A percentile compares a stretch with the other conserved stretches of the same genome.
phyloP scores from a whole-genome alignment of 106 monocot genomes.

The Dendrobium huoshanense region DNA sequence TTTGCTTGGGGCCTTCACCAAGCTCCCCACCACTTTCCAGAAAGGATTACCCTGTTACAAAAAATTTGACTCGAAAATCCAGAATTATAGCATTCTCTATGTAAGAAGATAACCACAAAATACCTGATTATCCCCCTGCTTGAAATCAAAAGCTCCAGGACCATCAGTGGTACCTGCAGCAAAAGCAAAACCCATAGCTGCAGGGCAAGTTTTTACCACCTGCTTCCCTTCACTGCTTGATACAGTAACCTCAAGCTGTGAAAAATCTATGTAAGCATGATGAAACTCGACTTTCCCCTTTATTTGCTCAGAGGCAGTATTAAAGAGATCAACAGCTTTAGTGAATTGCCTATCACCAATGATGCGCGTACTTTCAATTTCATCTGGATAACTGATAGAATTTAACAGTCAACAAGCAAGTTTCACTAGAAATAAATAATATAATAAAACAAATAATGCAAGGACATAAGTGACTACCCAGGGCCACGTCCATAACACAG shows the following conservation, averaged over 20 bases:
- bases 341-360: slow-evolving; percentile 71
- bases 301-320: slow-evolving; percentile 56
- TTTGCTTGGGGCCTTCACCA: slow-evolving; percentile 58
- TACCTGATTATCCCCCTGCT: slow-evolving; percentile 76
- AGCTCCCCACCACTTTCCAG: slow-evolving; percentile 73
- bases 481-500: slow-evolving; percentile 90
- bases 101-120: not conserved
- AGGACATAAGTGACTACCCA: slow-evolving; percentile 33
- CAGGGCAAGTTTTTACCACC: slow-evolving; percentile 71
- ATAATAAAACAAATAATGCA: not conserved
- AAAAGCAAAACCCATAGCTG: slow-evolving; percentile 92
- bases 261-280: slow-evolving; percentile 72
- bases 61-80: not conserved
- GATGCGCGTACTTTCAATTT: slow-evolving; percentile 86
- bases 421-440: slow-evolving; percentile 1
- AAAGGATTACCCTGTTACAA: slow-evolving; percentile 74
- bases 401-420: not conserved
- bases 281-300: slow-evolving; percentile 73
- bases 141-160: slow-evolving; percentile 94
- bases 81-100: not conserved
- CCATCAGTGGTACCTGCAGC: slow-evolving; percentile 97
- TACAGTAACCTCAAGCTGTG: slow-evolving; percentile 58
- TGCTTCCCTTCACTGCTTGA: slow-evolving; percentile 26
- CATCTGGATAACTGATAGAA: slow-evolving; percentile 74
- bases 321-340: slow-evolving; percentile 78